Evolutionary conservation across 2,329 filamentous ascomycete species (phyloP).

Genomic region (Dactylellina haptotyla): DNA sequence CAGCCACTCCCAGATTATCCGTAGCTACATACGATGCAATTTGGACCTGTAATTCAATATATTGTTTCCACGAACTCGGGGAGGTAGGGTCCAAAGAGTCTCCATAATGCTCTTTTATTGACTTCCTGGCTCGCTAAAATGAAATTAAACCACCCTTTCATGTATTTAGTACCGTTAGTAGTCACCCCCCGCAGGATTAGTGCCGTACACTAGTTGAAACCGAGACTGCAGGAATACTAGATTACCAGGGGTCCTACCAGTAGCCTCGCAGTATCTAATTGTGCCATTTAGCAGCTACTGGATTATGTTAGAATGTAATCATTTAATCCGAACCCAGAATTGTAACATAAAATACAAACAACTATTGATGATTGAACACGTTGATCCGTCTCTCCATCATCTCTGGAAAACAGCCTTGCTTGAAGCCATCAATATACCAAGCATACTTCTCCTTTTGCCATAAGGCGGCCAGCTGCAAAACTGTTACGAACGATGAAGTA

Average conservation of each 20-base stretch:
- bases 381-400: constrained; percentile 19
- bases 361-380: background rate
- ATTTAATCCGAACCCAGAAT: background rate
- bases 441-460: constrained; percentile 20
- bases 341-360: background rate
- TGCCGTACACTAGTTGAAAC: too few relatives aligned
- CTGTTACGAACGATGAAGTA: constrained; percentile 2
- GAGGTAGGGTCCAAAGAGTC: too few relatives aligned
- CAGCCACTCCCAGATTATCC: constrained; percentile 5
- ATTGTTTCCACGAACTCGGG: too few relatives aligned
- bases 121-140: background rate
- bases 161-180: too few relatives aligned
- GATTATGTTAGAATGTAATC: too few relatives aligned
- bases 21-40: background rate
- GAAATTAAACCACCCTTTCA: background rate
- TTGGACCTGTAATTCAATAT: background rate
- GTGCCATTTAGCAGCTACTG: too few relatives aligned
- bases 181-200: too few relatives aligned
- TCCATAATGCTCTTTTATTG: too few relatives aligned
- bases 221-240: too few relatives aligned
- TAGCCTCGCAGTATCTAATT: too few relatives aligned
- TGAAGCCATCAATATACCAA: constrained; percentile 16
- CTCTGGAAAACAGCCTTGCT: constrained; percentile 6
- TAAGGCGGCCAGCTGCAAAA: constrained; percentile 26
- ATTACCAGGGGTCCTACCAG: too few relatives aligned